phyloP scores from a whole-genome alignment of 108 stramenopile species.

The Fragilaria radians region DNA sequence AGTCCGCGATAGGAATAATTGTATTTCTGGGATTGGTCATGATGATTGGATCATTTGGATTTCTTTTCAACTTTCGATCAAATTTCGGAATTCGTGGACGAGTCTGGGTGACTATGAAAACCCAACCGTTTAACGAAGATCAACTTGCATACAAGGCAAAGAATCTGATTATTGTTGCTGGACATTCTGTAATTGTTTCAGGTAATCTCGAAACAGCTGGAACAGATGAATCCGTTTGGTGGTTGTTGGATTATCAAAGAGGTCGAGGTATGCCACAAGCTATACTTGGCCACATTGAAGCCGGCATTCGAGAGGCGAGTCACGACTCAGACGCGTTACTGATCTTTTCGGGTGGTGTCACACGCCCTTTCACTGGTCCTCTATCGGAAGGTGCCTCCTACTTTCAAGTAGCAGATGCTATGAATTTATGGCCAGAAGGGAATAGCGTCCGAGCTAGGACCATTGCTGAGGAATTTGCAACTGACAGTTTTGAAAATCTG shows the following conservation, averaged over 20 bases:
- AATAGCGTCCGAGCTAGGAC: conserved; percentile 69
- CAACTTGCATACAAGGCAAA: conserved; percentile 36
- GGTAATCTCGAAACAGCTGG: conserved; percentile 50
- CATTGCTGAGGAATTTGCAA: conserved; percentile 89
- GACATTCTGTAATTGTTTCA: conserved; percentile 62
- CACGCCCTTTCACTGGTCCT: conserved; percentile 81
- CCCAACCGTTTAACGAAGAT: conserved; percentile 20
- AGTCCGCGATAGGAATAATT: no score
- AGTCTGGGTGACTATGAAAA: conserved; percentile 4
- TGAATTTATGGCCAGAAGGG: conserved; percentile 59
- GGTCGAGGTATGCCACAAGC: conserved; percentile 81
- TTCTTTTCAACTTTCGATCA: no score
- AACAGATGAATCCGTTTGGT: conserved; percentile 85
- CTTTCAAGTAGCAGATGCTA: conserved; percentile 78
- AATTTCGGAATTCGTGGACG: background rate
- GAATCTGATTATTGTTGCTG: conserved; percentile 81
- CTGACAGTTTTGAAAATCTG: conserved; percentile 95
- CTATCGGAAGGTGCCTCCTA: conserved; percentile 79
- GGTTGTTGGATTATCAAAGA: conserved; percentile 86
- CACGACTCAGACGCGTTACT: conserved; percentile 73
- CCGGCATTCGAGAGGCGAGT: conserved; percentile 69
- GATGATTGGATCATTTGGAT: no score
- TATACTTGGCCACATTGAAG: conserved; percentile 82
- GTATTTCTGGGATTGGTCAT: no score
- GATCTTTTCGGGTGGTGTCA: conserved; percentile 93